phyloP scores from a whole-genome alignment of 202 grass and related monocot species.

The Brachypodium distachyon region DNA sequence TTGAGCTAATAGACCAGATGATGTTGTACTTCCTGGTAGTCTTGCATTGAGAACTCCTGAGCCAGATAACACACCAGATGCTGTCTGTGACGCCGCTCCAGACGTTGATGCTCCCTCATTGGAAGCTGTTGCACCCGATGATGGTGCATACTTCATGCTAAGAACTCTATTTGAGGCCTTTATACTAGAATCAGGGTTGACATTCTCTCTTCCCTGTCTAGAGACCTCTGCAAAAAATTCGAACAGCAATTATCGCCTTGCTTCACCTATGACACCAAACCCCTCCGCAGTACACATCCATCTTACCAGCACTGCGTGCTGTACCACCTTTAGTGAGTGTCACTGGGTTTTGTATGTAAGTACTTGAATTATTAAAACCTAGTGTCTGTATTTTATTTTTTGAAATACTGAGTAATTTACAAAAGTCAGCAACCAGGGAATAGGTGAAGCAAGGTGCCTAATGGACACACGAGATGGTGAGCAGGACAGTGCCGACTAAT shows the following conservation, averaged over 20 bases:
- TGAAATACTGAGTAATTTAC: background rate
- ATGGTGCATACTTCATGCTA: conserved; percentile 46
- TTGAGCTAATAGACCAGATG: conserved; percentile 85
- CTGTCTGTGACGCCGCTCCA: conserved; percentile 85
- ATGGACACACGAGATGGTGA: background rate
- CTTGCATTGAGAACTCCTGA: conserved; percentile 98
- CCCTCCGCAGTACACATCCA: background rate
- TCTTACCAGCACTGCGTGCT: background rate
- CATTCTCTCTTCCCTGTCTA: conserved; percentile 83
- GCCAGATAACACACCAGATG: conserved; percentile 96
- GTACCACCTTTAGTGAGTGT: background rate
- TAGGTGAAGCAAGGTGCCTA: background rate
- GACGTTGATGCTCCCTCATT: conserved; percentile 89
- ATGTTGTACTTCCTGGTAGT: conserved; percentile 94
- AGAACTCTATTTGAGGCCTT: conserved; percentile 57
- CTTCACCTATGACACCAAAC: background rate
- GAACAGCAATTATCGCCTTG: conserved; percentile 12
- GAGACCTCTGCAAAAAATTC: conserved; percentile 67
- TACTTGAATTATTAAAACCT: background rate
- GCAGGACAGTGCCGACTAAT: background rate
- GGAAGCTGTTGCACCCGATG: conserved; percentile 33
- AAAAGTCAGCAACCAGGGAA: background rate
- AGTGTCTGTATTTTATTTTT: background rate
- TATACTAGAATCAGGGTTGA: conserved; percentile 50
- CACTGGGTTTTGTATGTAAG: background rate